Evolutionary conservation across 306 rosid genomes (phyloP).

Genomic region (Malus asiatica): DNA sequence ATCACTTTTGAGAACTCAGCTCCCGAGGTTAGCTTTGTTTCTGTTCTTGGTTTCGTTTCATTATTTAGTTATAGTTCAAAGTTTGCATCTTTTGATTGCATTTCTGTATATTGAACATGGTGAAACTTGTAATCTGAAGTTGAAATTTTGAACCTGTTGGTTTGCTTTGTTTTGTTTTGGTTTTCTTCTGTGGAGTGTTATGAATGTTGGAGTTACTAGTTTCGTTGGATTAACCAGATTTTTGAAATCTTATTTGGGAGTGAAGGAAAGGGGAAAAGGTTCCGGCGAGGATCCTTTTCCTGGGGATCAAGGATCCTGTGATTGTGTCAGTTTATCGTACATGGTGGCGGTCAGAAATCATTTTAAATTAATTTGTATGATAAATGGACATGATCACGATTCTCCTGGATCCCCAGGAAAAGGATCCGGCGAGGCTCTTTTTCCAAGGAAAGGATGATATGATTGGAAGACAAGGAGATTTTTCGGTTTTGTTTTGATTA

Average conservation of each 20-base stretch:
- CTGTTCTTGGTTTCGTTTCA: not conserved
- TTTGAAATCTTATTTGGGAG: not conserved
- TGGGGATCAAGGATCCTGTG: no score
- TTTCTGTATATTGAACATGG: not conserved
- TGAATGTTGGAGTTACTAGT: slow-evolving; percentile 1
- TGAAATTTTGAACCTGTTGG: not conserved
- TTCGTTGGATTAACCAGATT: not conserved
- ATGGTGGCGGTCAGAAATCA: no score
- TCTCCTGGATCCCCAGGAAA: no score
- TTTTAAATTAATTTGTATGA: no score
- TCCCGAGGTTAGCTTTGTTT: slow-evolving; percentile 49
- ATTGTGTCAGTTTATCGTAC: no score
- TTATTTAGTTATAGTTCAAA: not conserved
- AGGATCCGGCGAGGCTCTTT: no score
- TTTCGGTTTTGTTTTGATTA: not conserved
- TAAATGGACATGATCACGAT: no score
- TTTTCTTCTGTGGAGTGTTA: not conserved
- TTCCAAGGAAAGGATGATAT: not conserved
- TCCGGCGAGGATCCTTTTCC: no score
- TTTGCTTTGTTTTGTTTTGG: not conserved
- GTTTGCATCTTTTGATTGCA: not conserved
- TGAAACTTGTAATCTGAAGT: not conserved
- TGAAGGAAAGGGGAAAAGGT: not conserved
- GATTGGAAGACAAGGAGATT: not conserved
- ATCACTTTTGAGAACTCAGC: slow-evolving; percentile 84